Evolutionary conservation across 2,329 filamentous ascomycete genomes (phyloP).

Genomic region (Epicoccum nigrum): DNA sequence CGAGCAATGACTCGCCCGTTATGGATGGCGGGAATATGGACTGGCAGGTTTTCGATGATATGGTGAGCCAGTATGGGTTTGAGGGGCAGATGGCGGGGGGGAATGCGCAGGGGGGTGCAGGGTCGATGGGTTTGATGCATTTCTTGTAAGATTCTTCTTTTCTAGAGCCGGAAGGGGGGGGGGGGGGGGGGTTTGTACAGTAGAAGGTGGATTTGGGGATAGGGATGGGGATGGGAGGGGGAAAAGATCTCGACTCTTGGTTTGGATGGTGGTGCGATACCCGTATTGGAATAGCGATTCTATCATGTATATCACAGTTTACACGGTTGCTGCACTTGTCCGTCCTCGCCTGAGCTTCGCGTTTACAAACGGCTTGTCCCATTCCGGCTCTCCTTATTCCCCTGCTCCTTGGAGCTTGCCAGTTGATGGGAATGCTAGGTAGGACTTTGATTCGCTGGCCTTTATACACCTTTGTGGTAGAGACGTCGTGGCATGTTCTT

Average conservation of each 20-base stretch:
- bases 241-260: slow-evolving; percentile 3
- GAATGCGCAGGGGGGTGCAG: background rate
- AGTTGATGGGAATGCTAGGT: too few relatives aligned
- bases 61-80: slow-evolving; percentile 55
- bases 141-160: slow-evolving; percentile 5
- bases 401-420: too few relatives aligned
- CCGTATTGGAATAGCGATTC: background rate
- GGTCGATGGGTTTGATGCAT: slow-evolving; percentile 15
- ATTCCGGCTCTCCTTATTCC: too few relatives aligned
- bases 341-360: too few relatives aligned
- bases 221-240: background rate
- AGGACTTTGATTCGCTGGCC: too few relatives aligned
- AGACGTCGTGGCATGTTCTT: too few relatives aligned
- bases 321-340: too few relatives aligned
- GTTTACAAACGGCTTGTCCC: too few relatives aligned
- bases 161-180: too few relatives aligned
- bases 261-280: slow-evolving; percentile 8
- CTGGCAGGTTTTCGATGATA: slow-evolving; percentile 57
- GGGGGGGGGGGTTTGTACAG: background rate
- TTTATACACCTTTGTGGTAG: too few relatives aligned
- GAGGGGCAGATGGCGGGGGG: slow-evolving; percentile 36
- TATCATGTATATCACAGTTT: too few relatives aligned
- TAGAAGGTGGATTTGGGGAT: too few relatives aligned
- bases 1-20: slow-evolving; percentile 26
- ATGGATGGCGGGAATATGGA: slow-evolving; percentile 52